These are phyloP conservation scores for Xylaria acuta DNA, from an alignment of 495 filamentous ascomycete species.

Conservation along the genomic window DNA sequence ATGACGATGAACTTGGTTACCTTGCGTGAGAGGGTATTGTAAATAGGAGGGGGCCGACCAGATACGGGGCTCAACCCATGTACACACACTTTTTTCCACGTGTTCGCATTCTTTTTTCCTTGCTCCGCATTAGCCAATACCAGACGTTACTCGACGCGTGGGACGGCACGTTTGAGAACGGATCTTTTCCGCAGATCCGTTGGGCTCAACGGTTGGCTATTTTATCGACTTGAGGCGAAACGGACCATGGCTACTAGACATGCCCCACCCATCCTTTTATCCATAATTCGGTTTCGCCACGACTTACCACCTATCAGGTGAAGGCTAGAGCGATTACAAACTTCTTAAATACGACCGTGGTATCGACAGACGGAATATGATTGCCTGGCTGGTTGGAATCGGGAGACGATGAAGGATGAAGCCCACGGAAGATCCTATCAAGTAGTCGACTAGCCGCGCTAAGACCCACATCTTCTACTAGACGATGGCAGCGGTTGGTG, in stretches of 20 bases:
- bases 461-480: background rate
- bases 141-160: slow-evolving; percentile 19
- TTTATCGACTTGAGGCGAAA: background rate
- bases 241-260: background rate
- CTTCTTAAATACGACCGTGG: background rate
- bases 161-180: slow-evolving; percentile 5
- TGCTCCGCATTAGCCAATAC: slow-evolving; percentile 21
- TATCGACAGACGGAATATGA: background rate
- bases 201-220: slow-evolving; percentile 9
- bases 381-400: background rate
- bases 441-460: background rate
- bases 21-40: slow-evolving; percentile 63
- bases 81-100: slow-evolving; percentile 21
- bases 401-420: background rate
- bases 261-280: background rate
- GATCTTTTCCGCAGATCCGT: background rate
- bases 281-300: background rate
- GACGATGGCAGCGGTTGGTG: background rate
- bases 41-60: background rate
- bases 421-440: background rate
- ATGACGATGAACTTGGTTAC: slow-evolving; percentile 92
- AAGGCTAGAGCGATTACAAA: background rate
- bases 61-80: slow-evolving; percentile 1
- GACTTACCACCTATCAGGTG: background rate
- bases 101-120: slow-evolving; percentile 18